Base-by-base conservation (phyloP, 768 basidiomycete genomes). In the Podaxis pistillaris region DNA sequence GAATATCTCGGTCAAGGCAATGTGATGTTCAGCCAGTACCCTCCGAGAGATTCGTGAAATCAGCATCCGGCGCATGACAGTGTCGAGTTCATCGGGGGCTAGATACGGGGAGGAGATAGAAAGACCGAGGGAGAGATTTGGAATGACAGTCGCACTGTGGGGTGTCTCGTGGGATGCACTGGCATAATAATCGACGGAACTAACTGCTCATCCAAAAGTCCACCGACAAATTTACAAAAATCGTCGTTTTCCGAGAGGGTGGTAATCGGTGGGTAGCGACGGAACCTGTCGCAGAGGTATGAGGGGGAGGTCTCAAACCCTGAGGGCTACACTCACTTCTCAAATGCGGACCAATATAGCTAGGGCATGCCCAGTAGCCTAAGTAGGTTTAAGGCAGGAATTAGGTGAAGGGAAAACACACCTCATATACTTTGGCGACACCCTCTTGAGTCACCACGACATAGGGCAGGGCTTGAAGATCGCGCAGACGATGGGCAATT, bases 61-160 rank as follows among this genome's bases (percentile, higher is more conserved):
- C 9, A 96, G 82, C 94, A 96, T 96, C 24, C 93, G 86, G 24
- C 87, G 84, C 89, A 94, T 93, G 73, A 94, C 93, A 2, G 90
- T 82, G 72, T 95, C 93, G 12, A 96, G 80, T 44, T 84, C 81
- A 63, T 94, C 92, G 0, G 94, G 88, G 0, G 85, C 79, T 7
- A 96, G 82, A 70, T 88, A 85, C 0, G 86, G 88, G 15, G 93
- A 94, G 0, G 92, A 86, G n/a, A 94, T 80, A 24, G 93, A 93
- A 36, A 95, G 78, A 4, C 94, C 93, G 4, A 95, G 85, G 15
- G 89, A 87, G 8, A 93, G 80, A 69, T 80, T 88, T n/a, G 91
- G 92, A 63, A 94, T 94, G 12, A 91, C 88, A 2, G 86, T 78
- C 4, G 87, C 86, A 74, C 91, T 93, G 56, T 64, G 44, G 65